Percentiles rank a stretch among this genome's conserved stretches.
Evolutionary conservation across 148 eudicot genomes (phyloP).

Genomic region (Rheum nobile): DNA sequence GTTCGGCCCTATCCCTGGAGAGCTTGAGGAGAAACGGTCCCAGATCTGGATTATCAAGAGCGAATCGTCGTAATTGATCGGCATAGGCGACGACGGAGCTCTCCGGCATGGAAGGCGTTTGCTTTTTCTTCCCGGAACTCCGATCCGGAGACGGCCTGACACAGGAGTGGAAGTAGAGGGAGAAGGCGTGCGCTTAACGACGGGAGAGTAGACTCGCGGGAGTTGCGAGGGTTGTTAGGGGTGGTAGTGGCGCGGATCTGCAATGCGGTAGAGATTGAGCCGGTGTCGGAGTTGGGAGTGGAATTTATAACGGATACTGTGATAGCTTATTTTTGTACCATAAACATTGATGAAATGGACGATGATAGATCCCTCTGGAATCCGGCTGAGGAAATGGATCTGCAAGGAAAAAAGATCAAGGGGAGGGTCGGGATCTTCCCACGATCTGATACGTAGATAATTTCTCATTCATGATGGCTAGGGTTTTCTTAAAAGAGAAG

Average conservation of each 20-base stretch:
- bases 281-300: constrained; percentile 25
- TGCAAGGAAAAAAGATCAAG: no score
- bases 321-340: no score
- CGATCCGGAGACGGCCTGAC: constrained; percentile 82
- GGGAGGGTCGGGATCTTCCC: no score
- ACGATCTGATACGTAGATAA: no score
- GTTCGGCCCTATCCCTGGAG: constrained; percentile 78
- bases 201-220: constrained; percentile 34
- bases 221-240: constrained; percentile 29
- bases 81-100: neutral
- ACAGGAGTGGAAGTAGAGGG: constrained; percentile 70
- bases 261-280: constrained; percentile 36
- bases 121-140: constrained; percentile 56
- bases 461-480: no score
- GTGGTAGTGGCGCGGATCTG: constrained; percentile 37
- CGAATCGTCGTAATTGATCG: constrained; percentile 39
- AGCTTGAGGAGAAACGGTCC: constrained; percentile 87
- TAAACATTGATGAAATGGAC: no score
- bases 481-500: no score
- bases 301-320: no score
- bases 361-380: no score
- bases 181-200: constrained; percentile 46
- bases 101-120: constrained; percentile 27
- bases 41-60: constrained; percentile 93
- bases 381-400: no score